These are phyloP conservation scores for Pugionium dolabratum DNA, from an alignment of 345 rosid genomes.

Conservation along the genomic window DNA sequence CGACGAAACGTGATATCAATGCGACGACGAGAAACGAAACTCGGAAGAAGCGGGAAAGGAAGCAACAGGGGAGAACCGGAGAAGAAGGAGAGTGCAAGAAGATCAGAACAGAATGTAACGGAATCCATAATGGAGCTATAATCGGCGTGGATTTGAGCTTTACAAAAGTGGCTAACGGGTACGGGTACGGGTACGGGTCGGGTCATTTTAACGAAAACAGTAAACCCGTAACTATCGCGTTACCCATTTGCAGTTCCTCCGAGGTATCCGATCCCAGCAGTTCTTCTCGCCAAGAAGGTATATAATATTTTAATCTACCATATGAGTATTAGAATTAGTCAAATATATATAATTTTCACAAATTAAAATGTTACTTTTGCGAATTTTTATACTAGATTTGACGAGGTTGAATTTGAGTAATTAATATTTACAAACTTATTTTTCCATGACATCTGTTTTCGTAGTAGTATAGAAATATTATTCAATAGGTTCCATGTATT, in stretches of 20 bases:
- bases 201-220: conserved; percentile 34
- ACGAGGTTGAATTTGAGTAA: not conserved
- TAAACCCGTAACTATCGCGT: conserved; percentile 43
- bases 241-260: conserved; percentile 49
- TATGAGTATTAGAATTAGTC: not conserved
- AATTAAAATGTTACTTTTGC: too few relatives aligned
- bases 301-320: not conserved
- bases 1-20: conserved; percentile 41
- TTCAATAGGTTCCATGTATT: not conserved
- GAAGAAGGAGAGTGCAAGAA: conserved; percentile 36
- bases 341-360: not conserved
- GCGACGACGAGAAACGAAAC: conserved; percentile 49
- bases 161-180: conserved; percentile 22
- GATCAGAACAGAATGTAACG: conserved; percentile 27
- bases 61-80: conserved; percentile 38
- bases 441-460: not conserved
- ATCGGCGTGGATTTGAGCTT: conserved; percentile 21
- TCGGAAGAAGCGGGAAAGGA: conserved; percentile 52
- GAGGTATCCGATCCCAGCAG: conserved; percentile 42
- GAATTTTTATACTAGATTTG: too few relatives aligned
- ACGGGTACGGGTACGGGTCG: conserved; percentile 39
- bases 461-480: not conserved
- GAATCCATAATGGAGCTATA: conserved; percentile 6
- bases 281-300: conserved; percentile 58
- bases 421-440: not conserved